These are phyloP conservation scores for Neurospora africana DNA, from an alignment of 495 filamentous ascomycete genomes.

Conservation along the genomic window DNA sequence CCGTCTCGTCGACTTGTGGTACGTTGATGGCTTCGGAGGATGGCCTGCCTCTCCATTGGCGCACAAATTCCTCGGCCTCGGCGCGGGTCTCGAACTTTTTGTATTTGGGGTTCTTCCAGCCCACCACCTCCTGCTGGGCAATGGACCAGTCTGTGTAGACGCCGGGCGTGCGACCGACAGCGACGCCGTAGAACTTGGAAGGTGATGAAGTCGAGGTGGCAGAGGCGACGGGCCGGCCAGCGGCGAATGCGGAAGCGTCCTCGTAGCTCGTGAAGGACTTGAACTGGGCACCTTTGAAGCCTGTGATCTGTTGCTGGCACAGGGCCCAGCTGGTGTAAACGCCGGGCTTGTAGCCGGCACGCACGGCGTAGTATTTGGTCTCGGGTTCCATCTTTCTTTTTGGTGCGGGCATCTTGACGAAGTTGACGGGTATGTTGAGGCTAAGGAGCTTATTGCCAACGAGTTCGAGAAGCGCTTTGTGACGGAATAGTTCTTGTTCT, in stretches of 20 bases:
- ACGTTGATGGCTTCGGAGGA: slow-evolving; percentile 13
- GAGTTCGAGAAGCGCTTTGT: background rate
- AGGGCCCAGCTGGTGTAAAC: slow-evolving; percentile 81
- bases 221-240: slow-evolving; percentile 41
- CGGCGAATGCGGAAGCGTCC: slow-evolving; percentile 70
- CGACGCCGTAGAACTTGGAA: slow-evolving; percentile 75
- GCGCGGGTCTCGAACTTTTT: slow-evolving; percentile 65
- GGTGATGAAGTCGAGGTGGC: slow-evolving; percentile 16
- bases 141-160: slow-evolving; percentile 83
- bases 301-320: slow-evolving; percentile 70
- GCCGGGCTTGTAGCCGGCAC: slow-evolving; percentile 63
- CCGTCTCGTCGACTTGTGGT: slow-evolving; percentile 21
- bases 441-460: background rate
- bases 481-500: background rate
- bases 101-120: slow-evolving; percentile 67
- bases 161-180: slow-evolving; percentile 66
- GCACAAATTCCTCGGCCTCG: slow-evolving; percentile 54
- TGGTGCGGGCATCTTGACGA: background rate
- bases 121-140: slow-evolving; percentile 65
- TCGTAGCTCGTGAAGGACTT: slow-evolving; percentile 70
- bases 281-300: slow-evolving; percentile 77
- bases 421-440: background rate
- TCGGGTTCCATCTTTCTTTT: background rate
- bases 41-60: slow-evolving; percentile 15
- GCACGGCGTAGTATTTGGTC: slow-evolving; percentile 79